Evolutionary conservation across 352 stramenopile species (phyloP).

Genomic region (Aphanomyces euteiches): DNA sequence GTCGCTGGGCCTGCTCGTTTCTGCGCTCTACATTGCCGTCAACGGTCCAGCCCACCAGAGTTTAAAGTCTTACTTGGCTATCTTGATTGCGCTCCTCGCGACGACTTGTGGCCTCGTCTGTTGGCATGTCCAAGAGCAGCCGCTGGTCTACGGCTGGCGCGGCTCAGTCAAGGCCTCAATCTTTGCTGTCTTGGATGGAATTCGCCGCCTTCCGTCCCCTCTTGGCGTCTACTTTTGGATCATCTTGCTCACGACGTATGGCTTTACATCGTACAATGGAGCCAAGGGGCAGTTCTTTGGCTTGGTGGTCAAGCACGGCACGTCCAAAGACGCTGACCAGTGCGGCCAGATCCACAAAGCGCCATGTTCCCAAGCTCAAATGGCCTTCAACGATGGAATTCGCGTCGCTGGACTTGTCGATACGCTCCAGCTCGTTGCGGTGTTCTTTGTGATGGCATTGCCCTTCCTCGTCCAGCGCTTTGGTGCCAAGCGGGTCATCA

Average conservation of each 20-base stretch:
- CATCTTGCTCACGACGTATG: conserved; percentile 53
- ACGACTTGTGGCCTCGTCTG: conserved; percentile 37
- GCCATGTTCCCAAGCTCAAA: conserved; percentile 38
- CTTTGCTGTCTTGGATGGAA: conserved; percentile 38
- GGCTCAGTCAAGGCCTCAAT: conserved; percentile 39
- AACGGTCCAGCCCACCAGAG: conserved; percentile 48
- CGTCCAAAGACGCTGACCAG: conserved; percentile 45
- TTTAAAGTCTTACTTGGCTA: conserved; percentile 49
- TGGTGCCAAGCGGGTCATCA: conserved; percentile 48
- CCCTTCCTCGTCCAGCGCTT: conserved; percentile 48
- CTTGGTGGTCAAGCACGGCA: conserved; percentile 50
- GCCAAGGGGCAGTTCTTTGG: conserved; percentile 69
- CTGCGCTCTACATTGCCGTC: conserved; percentile 47
- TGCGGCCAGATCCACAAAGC: conserved; percentile 34
- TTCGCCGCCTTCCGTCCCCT: conserved; percentile 41
- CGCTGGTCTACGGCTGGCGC: conserved; percentile 21
- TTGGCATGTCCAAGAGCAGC: conserved; percentile 35
- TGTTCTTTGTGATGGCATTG: conserved; percentile 49
- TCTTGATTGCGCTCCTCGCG: conserved; percentile 45
- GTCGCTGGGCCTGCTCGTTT: conserved; percentile 43
- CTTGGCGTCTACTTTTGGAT: conserved; percentile 55
- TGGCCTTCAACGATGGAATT: conserved; percentile 53
- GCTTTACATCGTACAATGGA: conserved; percentile 60
- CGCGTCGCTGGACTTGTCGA: conserved; percentile 48
- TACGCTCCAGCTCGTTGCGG: conserved; percentile 46